These are phyloP conservation scores for Colletotrichum tabaci DNA, from an alignment of 2,329 filamentous ascomycete genomes.

Conservation along the genomic window DNA sequence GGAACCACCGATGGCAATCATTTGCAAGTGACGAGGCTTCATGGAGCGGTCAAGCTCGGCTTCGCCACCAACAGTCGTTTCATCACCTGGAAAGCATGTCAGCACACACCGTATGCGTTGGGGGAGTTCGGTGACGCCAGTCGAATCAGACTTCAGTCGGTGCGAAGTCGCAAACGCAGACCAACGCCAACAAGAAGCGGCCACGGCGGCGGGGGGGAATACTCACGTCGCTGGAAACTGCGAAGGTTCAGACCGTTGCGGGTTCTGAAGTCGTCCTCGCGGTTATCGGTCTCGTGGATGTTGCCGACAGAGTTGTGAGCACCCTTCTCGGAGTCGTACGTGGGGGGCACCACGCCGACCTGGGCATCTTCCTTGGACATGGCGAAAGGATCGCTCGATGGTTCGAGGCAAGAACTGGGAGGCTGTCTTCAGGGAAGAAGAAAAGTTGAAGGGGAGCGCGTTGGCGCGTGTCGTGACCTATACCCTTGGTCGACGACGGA, in stretches of 20 bases:
- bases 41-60: constrained; percentile 62
- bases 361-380: constrained; percentile 39
- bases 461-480: constrained; percentile 34
- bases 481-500: constrained; percentile 35
- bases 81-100: constrained; percentile 25
- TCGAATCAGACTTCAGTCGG: neutral
- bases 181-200: neutral
- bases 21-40: constrained; percentile 72
- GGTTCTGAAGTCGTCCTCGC: constrained; percentile 53
- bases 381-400: constrained; percentile 11
- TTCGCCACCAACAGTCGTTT: constrained; percentile 17
- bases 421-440: neutral
- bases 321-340: constrained; percentile 44
- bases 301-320: constrained; percentile 26
- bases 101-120: neutral
- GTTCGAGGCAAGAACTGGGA: constrained; percentile 3
- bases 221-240: constrained; percentile 56
- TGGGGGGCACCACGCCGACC: constrained; percentile 39
- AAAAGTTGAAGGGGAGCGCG: constrained; percentile 13
- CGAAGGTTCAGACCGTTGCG: constrained; percentile 56
- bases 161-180: constrained; percentile 7
- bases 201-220: neutral
- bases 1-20: constrained; percentile 74
- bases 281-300: constrained; percentile 39
- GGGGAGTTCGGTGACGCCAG: neutral